Percentiles rank a stretch among this genome's conserved stretches.
Conservation (phyloP, 2,329 filamentous ascomycete species). For the Lasiodiplodia citricola region DNA sequence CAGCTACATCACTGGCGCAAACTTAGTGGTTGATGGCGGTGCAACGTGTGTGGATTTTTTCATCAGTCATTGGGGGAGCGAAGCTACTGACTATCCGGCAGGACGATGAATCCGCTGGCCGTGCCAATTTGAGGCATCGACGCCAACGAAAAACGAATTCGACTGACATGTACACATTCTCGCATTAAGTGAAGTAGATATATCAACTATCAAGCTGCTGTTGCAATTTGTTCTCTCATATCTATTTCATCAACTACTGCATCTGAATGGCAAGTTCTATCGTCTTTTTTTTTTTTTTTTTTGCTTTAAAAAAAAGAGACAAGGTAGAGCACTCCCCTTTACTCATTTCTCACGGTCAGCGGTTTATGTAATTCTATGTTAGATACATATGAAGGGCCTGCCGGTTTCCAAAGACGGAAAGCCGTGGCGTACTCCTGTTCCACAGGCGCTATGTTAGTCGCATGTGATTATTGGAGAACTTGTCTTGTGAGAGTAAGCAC, state of each 20-base stretch:
- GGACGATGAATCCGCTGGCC: slow-evolving; percentile 47
- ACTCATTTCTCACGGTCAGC: no score
- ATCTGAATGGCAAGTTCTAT: no score
- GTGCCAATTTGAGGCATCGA: slow-evolving; percentile 37
- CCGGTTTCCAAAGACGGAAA: no score
- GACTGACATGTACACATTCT: not conserved
- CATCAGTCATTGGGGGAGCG: not conserved
- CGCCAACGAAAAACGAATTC: not conserved
- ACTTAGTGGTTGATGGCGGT: slow-evolving; percentile 67
- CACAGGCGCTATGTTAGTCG: no score
- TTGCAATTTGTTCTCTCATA: not conserved
- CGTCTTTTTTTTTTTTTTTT: no score
- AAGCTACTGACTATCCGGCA: slow-evolving; percentile 20
- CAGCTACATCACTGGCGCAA: slow-evolving; percentile 66
- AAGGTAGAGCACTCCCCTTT: no score
- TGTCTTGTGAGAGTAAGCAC: no score
- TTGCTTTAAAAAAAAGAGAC: no score
- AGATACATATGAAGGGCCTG: no score
- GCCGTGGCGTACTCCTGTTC: no score
- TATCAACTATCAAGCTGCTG: not conserved
- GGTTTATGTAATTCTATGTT: no score
- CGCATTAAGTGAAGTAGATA: not conserved
- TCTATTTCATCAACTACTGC: not conserved
- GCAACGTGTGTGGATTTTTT: slow-evolving; percentile 38
- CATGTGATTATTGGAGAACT: no score